Evolutionary conservation across 163 green algal species (phyloP).

Genomic region (Scenedesmus sp.): DNA sequence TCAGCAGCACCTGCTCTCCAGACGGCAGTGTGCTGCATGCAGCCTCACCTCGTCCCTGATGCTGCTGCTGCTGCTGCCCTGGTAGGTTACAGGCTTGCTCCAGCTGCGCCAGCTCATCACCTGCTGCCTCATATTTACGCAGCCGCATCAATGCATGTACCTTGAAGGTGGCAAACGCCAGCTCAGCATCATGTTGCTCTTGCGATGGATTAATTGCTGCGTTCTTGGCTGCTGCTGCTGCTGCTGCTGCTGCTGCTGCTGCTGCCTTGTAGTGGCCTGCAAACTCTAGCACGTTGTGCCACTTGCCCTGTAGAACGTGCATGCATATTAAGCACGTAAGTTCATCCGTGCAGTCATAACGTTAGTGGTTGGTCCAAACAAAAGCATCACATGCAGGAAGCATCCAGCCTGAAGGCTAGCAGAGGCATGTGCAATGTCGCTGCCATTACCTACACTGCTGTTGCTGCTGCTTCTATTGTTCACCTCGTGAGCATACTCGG

Average conservation of each 20-base stretch:
- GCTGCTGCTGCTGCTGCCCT: neutral
- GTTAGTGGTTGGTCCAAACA: no score
- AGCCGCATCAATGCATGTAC: slow-evolving; percentile 28
- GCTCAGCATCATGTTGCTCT: neutral
- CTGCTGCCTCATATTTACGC: neutral
- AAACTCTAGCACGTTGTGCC: slow-evolving; percentile 29
- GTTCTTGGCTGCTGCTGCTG: slow-evolving; percentile 4
- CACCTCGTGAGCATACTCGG: neutral
- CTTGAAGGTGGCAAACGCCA: slow-evolving; percentile 34
- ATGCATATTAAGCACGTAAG: neutral
- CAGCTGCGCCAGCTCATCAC: slow-evolving; percentile 29
- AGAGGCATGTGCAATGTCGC: neutral
- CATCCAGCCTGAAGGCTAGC: neutral
- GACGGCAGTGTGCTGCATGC: no score
- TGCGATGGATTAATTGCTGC: no score
- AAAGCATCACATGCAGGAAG: neutral
- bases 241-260: slow-evolving; percentile 1
- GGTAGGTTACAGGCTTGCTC: neutral
- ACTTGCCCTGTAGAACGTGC: slow-evolving; percentile 32
- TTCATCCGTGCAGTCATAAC: no score
- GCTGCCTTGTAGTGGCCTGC: slow-evolving; percentile 31
- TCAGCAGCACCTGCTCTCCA: no score
- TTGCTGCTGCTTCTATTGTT: neutral
- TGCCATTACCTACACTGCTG: neutral
- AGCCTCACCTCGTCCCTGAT: neutral